A percentile compares a stretch with the other conserved stretches of the same genome.
Conservation (phyloP, 495 filamentous ascomycete species). For the Xylaria intraflava region DNA sequence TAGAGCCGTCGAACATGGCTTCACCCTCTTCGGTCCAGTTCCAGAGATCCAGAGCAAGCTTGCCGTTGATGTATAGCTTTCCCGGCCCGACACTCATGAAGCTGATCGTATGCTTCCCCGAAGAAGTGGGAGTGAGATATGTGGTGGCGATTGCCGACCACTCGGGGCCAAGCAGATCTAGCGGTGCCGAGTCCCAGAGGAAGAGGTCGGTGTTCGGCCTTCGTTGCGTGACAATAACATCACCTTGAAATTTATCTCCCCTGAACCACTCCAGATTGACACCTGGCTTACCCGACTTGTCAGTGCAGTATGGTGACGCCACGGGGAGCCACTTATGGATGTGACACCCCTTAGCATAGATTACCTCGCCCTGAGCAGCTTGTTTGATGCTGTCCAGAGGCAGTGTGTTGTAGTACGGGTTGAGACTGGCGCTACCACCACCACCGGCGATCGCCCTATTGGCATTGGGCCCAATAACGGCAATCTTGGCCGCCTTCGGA, state of each 20-base stretch:
- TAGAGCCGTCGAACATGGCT: slow-evolving; percentile 54
- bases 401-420: slow-evolving; percentile 67
- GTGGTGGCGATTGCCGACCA: slow-evolving; percentile 57
- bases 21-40: slow-evolving; percentile 61
- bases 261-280: slow-evolving; percentile 58
- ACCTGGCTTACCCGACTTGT: slow-evolving; percentile 48
- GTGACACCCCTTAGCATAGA: slow-evolving; percentile 50
- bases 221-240: slow-evolving; percentile 46
- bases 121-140: slow-evolving; percentile 43
- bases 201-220: slow-evolving; percentile 58
- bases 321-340: slow-evolving; percentile 61
- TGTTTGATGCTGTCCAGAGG: slow-evolving; percentile 50
- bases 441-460: slow-evolving; percentile 71
- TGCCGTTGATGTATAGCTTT: slow-evolving; percentile 59
- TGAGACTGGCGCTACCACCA: slow-evolving; percentile 72
- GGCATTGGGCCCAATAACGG: slow-evolving; percentile 79
- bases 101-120: slow-evolving; percentile 66
- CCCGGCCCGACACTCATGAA: slow-evolving; percentile 72
- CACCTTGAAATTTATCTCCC: slow-evolving; percentile 54
- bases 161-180: slow-evolving; percentile 47
- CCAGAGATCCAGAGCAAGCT: slow-evolving; percentile 68
- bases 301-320: slow-evolving; percentile 51
- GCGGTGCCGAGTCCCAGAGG: slow-evolving; percentile 63
- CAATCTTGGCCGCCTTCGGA: slow-evolving; percentile 52
- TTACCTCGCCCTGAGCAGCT: slow-evolving; percentile 41